Evolutionary conservation across 352 stramenopile genomes (phyloP), one percentile per base, ranked within the genome.

Genomic region (Blastocystis sp.): DNA sequence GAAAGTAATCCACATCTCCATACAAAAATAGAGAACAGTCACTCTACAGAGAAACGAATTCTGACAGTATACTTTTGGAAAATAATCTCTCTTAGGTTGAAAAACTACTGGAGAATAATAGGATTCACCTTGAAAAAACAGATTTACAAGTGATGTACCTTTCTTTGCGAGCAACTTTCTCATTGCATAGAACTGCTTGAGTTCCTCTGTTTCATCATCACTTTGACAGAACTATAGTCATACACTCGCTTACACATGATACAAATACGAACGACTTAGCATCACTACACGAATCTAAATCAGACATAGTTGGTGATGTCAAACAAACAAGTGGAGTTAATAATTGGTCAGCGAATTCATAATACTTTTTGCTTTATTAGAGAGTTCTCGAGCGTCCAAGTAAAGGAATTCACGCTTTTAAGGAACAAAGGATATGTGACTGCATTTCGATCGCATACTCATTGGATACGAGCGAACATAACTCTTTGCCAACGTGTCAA

Each of bases 181-280:
- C 73, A 85, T 85, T 18, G 65, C 26, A 45, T 66, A 85, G 30
- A 66, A 85, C 18, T 55, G 73, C 34, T 18, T 39, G 18, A 85
- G n/a, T 24, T 85, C n/a, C 1, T 39, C 8, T 65, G 54, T 53
- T 68, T 85, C 43, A 18, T 85, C 45, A n/a, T 65, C 56, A 16
- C 24, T 66, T 68, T 68, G 73, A 20, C 50, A 56, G 18, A 85
- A 54, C 73, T 85, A 85, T 11, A 9, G 3, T 6, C 41, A 24
- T 20, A 75, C 64, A 11, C 4, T 54, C 66, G 13, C n/a, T 55
- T 34, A 7, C 5, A 59, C 1, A 8, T 53, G 34, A 34, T 56
- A 78, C 66, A 78, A 78, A 78, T 7, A 78, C 34, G 50, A 78
- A 78, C n/a, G 39, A 78, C 20, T 78, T 45, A 8, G 39, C 50